A percentile compares a stretch with the other conserved stretches of the same genome.
Conservation (phyloP, 768 basidiomycete genomes). For the Rhizopogon roseolus region DNA sequence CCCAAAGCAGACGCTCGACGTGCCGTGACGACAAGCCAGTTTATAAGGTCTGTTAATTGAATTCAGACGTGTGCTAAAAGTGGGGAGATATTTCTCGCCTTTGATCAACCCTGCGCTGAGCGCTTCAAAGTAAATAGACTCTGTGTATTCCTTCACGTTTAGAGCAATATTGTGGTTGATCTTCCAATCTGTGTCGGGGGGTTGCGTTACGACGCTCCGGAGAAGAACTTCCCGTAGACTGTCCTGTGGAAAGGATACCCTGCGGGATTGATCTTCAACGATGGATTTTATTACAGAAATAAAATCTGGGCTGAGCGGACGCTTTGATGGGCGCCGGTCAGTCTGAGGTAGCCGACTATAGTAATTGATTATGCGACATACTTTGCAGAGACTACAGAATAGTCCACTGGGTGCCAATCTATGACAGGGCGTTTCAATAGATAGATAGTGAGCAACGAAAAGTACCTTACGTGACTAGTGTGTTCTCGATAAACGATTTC, state of each 20-base stretch:
- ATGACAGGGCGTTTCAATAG: not conserved
- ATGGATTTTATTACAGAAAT: constrained; percentile 52
- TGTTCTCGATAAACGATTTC: constrained; percentile 47
- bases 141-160: constrained; percentile 55
- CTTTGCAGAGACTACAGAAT: constrained; percentile 55
- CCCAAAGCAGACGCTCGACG: constrained; percentile 32
- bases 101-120: constrained; percentile 51
- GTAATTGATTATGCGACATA: constrained; percentile 16
- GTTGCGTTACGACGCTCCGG: constrained; percentile 49
- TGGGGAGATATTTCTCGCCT: constrained; percentile 35
- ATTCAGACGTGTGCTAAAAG: constrained; percentile 1
- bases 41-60: constrained; percentile 44
- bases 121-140: constrained; percentile 49
- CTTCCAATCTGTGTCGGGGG: constrained; percentile 44
- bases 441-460: not conserved
- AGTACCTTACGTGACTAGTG: constrained; percentile 40
- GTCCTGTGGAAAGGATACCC: constrained; percentile 20
- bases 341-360: not conserved
- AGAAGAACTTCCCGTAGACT: constrained; percentile 45
- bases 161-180: constrained; percentile 48
- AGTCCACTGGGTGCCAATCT: constrained; percentile 59
- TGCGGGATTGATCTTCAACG: constrained; percentile 32
- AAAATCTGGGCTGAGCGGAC: constrained; percentile 40
- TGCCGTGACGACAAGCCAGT: constrained; percentile 46
- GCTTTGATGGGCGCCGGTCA: constrained; percentile 28